A percentile compares a stretch with the other conserved stretches of the same genome.
These are phyloP conservation scores for Lasiosphaeria miniovina DNA, from an alignment of 495 filamentous ascomycete species.

Conservation along the genomic window DNA sequence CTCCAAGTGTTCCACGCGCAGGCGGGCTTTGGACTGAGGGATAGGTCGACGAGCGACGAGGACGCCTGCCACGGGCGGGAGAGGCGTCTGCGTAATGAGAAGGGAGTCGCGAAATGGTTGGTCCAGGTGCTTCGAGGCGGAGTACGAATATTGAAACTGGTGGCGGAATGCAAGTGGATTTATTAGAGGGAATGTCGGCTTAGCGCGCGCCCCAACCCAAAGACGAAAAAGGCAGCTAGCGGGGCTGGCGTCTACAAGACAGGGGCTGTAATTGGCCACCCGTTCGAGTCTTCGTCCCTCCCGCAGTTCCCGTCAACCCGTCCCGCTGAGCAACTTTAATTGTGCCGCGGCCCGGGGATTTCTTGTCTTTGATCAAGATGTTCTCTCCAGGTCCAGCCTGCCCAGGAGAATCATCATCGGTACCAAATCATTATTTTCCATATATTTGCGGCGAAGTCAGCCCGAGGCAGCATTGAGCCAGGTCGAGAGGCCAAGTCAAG, in stretches of 20 bases:
- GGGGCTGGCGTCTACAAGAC: too few species aligned
- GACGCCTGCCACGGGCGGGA: not conserved
- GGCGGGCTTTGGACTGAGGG: not conserved
- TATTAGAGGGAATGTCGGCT: not conserved
- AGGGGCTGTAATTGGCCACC: not conserved
- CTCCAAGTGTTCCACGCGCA: not conserved
- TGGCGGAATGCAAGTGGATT: not conserved
- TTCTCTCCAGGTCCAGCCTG: not conserved
- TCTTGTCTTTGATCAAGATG: not conserved
- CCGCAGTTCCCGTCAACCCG: not conserved
- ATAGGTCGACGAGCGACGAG: not conserved
- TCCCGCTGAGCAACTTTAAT: not conserved
- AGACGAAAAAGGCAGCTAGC: not conserved
- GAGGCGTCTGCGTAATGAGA: not conserved
- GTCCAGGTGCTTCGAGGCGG: not conserved
- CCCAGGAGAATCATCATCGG: not conserved
- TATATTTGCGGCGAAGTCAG: not conserved
- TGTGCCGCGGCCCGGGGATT: too few species aligned
- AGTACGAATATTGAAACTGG: not conserved
- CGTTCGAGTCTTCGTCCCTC: not conserved
- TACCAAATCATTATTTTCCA: constrained; percentile 1
- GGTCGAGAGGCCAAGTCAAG: not conserved
- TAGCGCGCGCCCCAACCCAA: not conserved
- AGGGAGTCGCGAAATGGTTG: not conserved
- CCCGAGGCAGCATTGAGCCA: not conserved